Evolutionary conservation across 192 early-diverging fungal genomes (phyloP), one percentile per base, ranked within the genome.

Genomic region (Dissophora ornata): DNA sequence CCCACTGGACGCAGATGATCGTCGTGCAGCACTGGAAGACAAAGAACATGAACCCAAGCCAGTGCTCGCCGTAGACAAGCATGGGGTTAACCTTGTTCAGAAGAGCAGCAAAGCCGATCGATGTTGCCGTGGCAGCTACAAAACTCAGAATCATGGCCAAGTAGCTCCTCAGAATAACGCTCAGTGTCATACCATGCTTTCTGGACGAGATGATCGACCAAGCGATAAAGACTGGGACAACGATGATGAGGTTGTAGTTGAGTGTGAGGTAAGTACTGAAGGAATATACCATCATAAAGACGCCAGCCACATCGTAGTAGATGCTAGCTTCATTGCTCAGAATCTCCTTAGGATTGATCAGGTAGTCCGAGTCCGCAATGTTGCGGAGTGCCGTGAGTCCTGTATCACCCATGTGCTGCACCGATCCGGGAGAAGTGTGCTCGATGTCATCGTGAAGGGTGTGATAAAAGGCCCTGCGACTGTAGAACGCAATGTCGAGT

Each of bases 331-430:
- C 80, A 11, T 46, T 44, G 59, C 59, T 61, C 22, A 71, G 10
- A 30, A 67, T 70, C n/a, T 69, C 49, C 26, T 79, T 68, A 10
- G 56, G 55, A 9, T 62, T 64, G 24, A 67, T 56, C 57, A 81
- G 47, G 24, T 64, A 74, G 21, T 61, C 59, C 4, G 82, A 83
- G 22, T 84, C 62, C 13, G 89, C 86, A 57, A 89, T 85, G 33
- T 64, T 71, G 4, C 84, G 85, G 2, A 81, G 70, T 3, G 82
- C 69, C 16, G 60, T 45, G 18, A 92, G 67, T 5, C 83, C 80
- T 25, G 84, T 84, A 22, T 61, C 55, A n/a, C 90, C 90, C 90
- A 92, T 90, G 71, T 88, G 87, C 26, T 88, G 86, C 13, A 92
- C 67, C 19, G 87, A 84, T 4, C 62, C 79, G 0, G 79, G 57